Evolutionary conservation across 116 monocot species (phyloP).

Genomic region (Phalaenopsis hybrid): DNA sequence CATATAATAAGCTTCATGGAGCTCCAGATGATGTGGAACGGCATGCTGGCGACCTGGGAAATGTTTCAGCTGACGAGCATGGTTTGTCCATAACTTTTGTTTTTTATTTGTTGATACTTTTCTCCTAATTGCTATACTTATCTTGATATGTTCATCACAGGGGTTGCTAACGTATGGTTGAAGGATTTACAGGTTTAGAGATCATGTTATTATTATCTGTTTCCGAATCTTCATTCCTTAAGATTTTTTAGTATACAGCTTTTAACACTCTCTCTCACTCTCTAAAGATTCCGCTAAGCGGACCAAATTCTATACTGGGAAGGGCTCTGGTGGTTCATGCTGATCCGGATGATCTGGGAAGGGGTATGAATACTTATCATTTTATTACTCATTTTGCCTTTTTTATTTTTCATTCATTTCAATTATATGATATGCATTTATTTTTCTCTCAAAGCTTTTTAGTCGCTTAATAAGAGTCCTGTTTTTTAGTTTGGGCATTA

Average conservation of each 20-base stretch:
- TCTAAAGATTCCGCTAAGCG: constrained; percentile 71
- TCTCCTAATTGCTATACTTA: neutral
- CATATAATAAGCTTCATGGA: constrained; percentile 67
- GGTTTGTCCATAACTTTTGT: constrained; percentile 25
- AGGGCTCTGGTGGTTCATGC: constrained; percentile 95
- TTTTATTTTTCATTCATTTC: neutral
- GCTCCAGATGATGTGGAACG: constrained; percentile 63
- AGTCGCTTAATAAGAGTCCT: neutral
- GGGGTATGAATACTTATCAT: constrained; percentile 44
- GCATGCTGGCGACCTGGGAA: constrained; percentile 98
- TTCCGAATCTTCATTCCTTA: neutral
- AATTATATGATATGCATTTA: neutral
- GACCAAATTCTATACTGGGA: constrained; percentile 83
- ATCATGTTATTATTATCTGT: neutral
- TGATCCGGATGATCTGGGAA: constrained; percentile 87
- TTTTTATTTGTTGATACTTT: neutral
- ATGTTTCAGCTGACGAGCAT: constrained; percentile 61
- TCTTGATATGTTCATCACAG: constrained; percentile 22
- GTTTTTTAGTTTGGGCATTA: neutral
- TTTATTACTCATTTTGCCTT: neutral
- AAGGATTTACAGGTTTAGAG: constrained; percentile 68
- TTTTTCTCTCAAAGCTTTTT: neutral
- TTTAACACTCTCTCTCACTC: constrained; percentile 10
- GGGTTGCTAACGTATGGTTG: constrained; percentile 58
- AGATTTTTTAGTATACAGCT: neutral